phyloP scores from a whole-genome alignment of 2,329 filamentous ascomycete genomes.

The Shiraia sp. region DNA sequence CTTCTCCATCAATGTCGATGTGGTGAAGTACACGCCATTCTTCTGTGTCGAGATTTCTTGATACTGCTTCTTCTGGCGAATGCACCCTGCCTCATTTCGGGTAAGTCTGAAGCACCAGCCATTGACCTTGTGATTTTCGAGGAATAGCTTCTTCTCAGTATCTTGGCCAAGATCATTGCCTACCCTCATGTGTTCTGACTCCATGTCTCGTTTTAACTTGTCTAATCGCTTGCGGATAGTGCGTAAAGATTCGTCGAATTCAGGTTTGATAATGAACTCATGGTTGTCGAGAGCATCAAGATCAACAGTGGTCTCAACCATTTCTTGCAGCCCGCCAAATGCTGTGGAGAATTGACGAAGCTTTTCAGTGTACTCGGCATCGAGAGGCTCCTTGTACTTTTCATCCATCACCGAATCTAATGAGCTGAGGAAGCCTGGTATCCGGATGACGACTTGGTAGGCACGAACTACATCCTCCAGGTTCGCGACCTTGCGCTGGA shows the following conservation, averaged over 20 bases:
- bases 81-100: constrained; percentile 85
- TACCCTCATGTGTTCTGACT: constrained; percentile 75
- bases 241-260: constrained; percentile 87
- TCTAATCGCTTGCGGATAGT: constrained; percentile 92
- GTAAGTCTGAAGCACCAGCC: constrained; percentile 97
- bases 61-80: constrained; percentile 87
- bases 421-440: constrained; percentile 87
- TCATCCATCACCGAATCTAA: constrained; percentile 96
- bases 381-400: constrained; percentile 82
- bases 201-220: constrained; percentile 79
- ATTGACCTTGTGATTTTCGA: constrained; percentile 94
- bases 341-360: constrained; percentile 73
- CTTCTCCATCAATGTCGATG: constrained; percentile 74
- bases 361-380: constrained; percentile 84
- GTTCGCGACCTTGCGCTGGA: constrained; percentile 87
- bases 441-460: constrained; percentile 90
- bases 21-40: constrained; percentile 98
- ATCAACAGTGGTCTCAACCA: constrained; percentile 98
- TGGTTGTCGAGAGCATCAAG: constrained; percentile 94
- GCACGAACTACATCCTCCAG: constrained; percentile 94
- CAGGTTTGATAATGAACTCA: constrained; percentile 98
- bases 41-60: constrained; percentile 98
- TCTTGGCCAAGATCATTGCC: constrained; percentile 86
- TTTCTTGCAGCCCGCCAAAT: constrained; percentile 86
- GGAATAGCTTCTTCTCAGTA: constrained; percentile 96